Percentiles rank a stretch among this genome's conserved stretches.
phyloP scores from a whole-genome alignment of 352 stramenopile genomes.

The Pythium brachiatum region DNA sequence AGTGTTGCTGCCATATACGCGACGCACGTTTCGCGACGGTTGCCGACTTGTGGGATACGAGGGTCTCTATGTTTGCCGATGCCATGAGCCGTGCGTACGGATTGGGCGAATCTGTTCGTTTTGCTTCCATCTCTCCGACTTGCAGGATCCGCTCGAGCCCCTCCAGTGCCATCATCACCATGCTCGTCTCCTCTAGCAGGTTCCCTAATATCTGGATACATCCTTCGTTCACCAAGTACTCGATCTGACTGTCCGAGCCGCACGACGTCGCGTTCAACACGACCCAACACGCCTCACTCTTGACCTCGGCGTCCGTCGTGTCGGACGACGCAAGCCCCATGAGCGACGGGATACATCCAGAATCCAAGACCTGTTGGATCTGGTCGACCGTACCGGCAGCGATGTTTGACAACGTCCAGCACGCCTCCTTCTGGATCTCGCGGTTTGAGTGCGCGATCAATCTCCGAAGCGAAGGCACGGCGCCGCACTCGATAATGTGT shows the following conservation, averaged over 20 bases:
- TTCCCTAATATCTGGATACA: conserved; percentile 89
- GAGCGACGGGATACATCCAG: conserved; percentile 92
- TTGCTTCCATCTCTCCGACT: conserved; percentile 89
- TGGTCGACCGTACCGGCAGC: conserved; percentile 96
- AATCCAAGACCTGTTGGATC: conserved; percentile 98
- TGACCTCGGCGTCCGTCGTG: conserved; percentile 94
- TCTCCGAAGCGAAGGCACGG: conserved; percentile 91
- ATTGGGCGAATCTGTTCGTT: conserved; percentile 83
- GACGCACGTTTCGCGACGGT: conserved; percentile 94
- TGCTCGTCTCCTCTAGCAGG: conserved; percentile 94
- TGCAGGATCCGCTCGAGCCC: conserved; percentile 96
- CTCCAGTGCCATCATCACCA: conserved; percentile 99
- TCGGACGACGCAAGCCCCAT: conserved; percentile 92
- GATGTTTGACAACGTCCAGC: conserved; percentile 97
- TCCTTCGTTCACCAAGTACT: conserved; percentile 86
- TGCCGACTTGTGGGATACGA: conserved; percentile 93
- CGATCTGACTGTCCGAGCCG: conserved; percentile 94
- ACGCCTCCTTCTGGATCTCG: conserved; percentile 98
- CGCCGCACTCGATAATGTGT: conserved; percentile 96
- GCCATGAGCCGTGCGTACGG: conserved; percentile 89
- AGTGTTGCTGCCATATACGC: conserved; percentile 98
- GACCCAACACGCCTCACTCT: conserved; percentile 98
- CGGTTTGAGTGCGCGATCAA: conserved; percentile 96
- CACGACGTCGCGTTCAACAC: conserved; percentile 98
- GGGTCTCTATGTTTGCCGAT: conserved; percentile 90